phyloP scores from a whole-genome alignment of 352 stramenopile species.

The Phytophthora constricta region DNA sequence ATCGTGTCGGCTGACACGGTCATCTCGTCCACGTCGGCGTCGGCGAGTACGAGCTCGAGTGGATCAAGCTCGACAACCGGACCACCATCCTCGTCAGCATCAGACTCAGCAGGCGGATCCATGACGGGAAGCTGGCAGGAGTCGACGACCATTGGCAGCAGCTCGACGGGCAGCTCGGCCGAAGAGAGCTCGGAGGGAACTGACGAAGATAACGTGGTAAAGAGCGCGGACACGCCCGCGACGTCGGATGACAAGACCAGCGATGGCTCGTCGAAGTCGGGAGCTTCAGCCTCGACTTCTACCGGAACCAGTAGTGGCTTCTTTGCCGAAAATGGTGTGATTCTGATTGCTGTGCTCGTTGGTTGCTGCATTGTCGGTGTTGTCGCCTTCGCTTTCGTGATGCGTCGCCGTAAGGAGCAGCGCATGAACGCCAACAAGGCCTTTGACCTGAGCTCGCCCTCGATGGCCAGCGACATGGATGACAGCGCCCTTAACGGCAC shows the following conservation, averaged over 20 bases:
- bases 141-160: conserved; percentile 7
- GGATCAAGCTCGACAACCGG: conserved; percentile 19
- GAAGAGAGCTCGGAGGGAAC: conserved; percentile 1
- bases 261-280: conserved; percentile 17
- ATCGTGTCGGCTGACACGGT: conserved; percentile 52
- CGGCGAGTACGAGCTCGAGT: conserved; percentile 16
- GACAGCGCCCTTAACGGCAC: conserved; percentile 36
- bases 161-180: conserved; percentile 5
- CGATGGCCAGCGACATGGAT: conserved; percentile 45
- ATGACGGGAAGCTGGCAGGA: conserved; percentile 6
- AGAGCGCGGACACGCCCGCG: conserved; percentile 11
- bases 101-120: conserved; percentile 17
- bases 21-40: conserved; percentile 40
- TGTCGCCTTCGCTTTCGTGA: conserved; percentile 50
- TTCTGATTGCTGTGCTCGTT: conserved; percentile 48
- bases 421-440: conserved; percentile 42
- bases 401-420: conserved; percentile 51
- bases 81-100: conserved; percentile 32
- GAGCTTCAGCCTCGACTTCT: conserved; percentile 24
- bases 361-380: conserved; percentile 50
- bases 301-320: conserved; percentile 5
- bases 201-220: conserved; percentile 9
- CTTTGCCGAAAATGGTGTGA: conserved; percentile 32
- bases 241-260: conserved; percentile 14
- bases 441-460: conserved; percentile 36